These are phyloP conservation scores for Nitzschia palea DNA, from an alignment of 108 stramenopile genomes.

Conservation along the genomic window DNA sequence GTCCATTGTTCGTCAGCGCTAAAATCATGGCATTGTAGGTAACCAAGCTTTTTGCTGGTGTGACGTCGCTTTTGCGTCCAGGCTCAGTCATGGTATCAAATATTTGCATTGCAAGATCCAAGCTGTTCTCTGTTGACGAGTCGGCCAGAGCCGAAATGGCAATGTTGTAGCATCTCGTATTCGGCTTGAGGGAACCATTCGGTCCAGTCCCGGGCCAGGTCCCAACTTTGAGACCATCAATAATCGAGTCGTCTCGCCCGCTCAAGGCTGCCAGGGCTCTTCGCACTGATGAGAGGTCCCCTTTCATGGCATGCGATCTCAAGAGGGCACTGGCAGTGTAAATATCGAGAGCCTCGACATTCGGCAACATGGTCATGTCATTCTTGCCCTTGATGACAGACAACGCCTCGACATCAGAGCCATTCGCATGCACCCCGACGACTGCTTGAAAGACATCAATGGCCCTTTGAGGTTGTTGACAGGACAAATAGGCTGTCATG, in stretches of 20 bases:
- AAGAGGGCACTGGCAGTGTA: conserved; percentile 72
- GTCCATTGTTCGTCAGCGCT: conserved; percentile 51
- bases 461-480: conserved; percentile 55
- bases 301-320: conserved; percentile 67
- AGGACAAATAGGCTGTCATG: conserved; percentile 73
- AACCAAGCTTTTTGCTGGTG: conserved; percentile 58
- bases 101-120: conserved; percentile 53
- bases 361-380: conserved; percentile 27
- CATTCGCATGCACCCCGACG: conserved; percentile 64
- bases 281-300: conserved; percentile 55
- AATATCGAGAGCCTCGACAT: conserved; percentile 62
- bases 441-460: conserved; percentile 80
- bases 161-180: conserved; percentile 76
- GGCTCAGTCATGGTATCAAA: conserved; percentile 61
- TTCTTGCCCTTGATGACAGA: conserved; percentile 36
- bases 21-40: conserved; percentile 83
- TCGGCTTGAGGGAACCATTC: conserved; percentile 57
- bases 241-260: conserved; percentile 45
- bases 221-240: conserved; percentile 46
- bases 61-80: neutral
- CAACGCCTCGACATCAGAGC: conserved; percentile 25
- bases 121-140: conserved; percentile 49
- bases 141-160: conserved; percentile 73
- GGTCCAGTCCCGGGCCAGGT: conserved; percentile 74
- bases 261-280: conserved; percentile 76